phyloP scores from a whole-genome alignment of 768 basidiomycete genomes.

The Trametes maxima region DNA sequence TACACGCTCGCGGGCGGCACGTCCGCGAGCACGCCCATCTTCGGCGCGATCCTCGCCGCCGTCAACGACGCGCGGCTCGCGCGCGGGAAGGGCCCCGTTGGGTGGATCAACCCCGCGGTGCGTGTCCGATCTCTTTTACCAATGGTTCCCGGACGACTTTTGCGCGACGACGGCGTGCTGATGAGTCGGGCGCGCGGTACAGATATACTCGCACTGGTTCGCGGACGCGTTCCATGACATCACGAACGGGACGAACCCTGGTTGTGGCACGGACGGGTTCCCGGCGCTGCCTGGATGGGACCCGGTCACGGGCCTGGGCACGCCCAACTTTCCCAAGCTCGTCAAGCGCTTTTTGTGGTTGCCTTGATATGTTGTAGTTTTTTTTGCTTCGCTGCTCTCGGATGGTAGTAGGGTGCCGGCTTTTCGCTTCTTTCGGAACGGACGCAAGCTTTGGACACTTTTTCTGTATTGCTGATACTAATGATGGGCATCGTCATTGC shows the following conservation, averaged over 20 bases:
- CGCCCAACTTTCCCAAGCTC: slow-evolving; percentile 33
- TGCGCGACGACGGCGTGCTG: not conserved
- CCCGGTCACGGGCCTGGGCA: slow-evolving; percentile 39
- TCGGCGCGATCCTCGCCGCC: slow-evolving; percentile 62
- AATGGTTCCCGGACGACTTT: not conserved
- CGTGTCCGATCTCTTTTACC: no score
- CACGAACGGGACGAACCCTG: slow-evolving; percentile 37
- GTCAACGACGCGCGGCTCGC: slow-evolving; percentile 41
- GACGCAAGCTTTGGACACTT: no score
- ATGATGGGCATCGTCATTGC: no score
- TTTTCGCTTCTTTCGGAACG: no score
- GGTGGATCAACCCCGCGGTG: slow-evolving; percentile 36
- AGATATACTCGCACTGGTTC: slow-evolving; percentile 29
- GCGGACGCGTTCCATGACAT: slow-evolving; percentile 36
- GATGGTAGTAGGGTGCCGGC: no score
- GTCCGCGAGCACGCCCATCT: slow-evolving; percentile 60
- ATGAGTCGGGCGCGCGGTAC: not conserved
- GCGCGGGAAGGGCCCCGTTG: slow-evolving; percentile 32
- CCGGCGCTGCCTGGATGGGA: slow-evolving; percentile 37
- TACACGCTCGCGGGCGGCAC: slow-evolving; percentile 42
- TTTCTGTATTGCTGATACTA: no score
- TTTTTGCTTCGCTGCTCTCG: no score
- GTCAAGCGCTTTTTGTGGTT: slow-evolving; percentile 17
- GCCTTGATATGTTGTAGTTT: slow-evolving; percentile 2
- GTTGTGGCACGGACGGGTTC: slow-evolving; percentile 41